Evolutionary conservation across 768 basidiomycete species (phyloP).

Genomic region (Amanita muscaria): DNA sequence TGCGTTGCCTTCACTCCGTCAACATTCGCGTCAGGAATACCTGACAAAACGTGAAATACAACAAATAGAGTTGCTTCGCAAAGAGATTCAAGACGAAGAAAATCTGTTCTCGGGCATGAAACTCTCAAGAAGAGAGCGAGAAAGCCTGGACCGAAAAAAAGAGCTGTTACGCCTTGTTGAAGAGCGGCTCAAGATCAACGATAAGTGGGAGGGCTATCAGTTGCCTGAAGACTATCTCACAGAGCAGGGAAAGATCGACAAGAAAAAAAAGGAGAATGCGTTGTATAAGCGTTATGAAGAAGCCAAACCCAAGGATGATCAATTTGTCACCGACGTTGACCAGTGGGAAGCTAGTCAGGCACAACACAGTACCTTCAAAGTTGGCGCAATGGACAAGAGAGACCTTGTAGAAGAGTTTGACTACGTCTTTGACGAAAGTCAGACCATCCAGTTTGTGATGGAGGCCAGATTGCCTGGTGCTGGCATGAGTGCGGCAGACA

Average conservation of each 20-base stretch:
- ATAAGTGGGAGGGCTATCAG: constrained; percentile 93
- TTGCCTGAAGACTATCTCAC: constrained; percentile 98
- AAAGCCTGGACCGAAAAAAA: constrained; percentile 85
- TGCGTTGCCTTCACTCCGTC: constrained; percentile 65
- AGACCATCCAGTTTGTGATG: constrained; percentile 93
- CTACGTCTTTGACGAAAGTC: constrained; percentile 97
- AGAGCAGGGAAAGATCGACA: constrained; percentile 96
- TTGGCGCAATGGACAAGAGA: constrained; percentile 85
- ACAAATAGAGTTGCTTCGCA: constrained; percentile 85
- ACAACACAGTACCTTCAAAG: constrained; percentile 79
- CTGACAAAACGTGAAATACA: constrained; percentile 94
- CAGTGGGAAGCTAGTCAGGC: constrained; percentile 96
- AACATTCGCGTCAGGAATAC: constrained; percentile 91
- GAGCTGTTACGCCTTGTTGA: constrained; percentile 88
- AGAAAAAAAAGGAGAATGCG: constrained; percentile 88
- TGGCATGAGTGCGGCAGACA: constrained; percentile 76
- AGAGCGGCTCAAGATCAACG: constrained; percentile 88
- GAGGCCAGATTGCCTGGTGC: constrained; percentile 65
- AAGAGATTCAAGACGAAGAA: constrained; percentile 93
- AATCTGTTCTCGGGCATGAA: constrained; percentile 86
- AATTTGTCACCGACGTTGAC: constrained; percentile 94
- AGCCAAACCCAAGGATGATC: constrained; percentile 81
- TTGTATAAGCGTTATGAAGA: constrained; percentile 95
- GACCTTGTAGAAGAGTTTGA: constrained; percentile 84
- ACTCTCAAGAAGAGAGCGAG: constrained; percentile 73